Evolutionary conservation across 2,329 filamentous ascomycete genomes (phyloP), one percentile per base, ranked within the genome.

Genomic region (Aspergillus ochraceus): DNA sequence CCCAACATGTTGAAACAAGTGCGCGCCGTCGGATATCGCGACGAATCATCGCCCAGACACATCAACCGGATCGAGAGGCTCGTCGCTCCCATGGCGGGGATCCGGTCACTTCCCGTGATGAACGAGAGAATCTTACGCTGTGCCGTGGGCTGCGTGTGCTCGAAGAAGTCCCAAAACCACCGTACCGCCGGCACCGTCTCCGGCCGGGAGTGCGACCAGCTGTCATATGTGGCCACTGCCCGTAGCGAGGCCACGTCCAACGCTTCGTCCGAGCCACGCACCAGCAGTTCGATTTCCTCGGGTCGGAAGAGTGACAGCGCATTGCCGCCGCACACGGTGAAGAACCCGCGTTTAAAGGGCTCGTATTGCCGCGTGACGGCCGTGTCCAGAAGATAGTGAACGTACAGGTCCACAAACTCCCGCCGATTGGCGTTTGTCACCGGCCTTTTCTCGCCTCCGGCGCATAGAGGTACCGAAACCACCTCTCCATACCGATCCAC

Each of bases 261-360:
- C 5, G 87, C 79, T 70, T 96, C 92, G 64, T 96, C 91, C 8
- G 91, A 95, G 11, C 92, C 92, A 54, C 92, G 84, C 5, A 97
- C 85, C 0, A 97, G 83, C 3, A 96, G 84, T 73, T 97, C 93
- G 62, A 97, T 96, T 74, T 97, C 93, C 72, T 97, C 92, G 0
- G 93, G 90, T 17, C 91, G 86, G 75, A 97, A 97, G 2, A 97
- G 83, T 1, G 89, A 91, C 39, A 97, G 81, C 0, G 93, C 92
- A 71, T 95, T 96, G 39, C 92, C 91, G 39, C 90, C 90, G 71
- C 92, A 96, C 29, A 97, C 91, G 0, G 90, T 96, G 74, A 92
- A 97, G 76, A 97, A 97, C 0, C 93, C 93, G 57, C 92, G 86
- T 72, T 95, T 95, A 81, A 97, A 97, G 0, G 93, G 92, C 71